phyloP scores from a whole-genome alignment of 1,284 basidiomycete genomes.

The Neonothopanus nambi region DNA sequence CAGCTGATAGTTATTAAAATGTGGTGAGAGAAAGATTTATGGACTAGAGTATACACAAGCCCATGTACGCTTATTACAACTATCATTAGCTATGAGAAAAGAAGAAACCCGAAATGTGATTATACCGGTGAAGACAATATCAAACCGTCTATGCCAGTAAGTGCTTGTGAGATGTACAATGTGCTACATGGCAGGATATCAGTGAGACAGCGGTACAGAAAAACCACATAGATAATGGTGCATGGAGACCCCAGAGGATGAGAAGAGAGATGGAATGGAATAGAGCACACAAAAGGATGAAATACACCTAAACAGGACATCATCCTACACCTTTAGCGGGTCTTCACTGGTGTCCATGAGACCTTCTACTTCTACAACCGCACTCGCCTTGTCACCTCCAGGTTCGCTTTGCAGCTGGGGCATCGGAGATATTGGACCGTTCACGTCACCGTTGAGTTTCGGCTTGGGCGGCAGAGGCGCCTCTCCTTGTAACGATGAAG shows the following conservation, averaged over 20 bases:
- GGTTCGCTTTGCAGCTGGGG: constrained; percentile 57
- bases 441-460: constrained; percentile 11
- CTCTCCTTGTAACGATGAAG: constrained; percentile 38
- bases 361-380: constrained; percentile 67
- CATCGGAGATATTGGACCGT: constrained; percentile 33
- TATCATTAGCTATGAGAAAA: background rate
- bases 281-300: background rate
- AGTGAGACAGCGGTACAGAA: constrained; percentile 20
- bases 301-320: constrained; percentile 12
- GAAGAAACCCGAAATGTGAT: constrained; percentile 1
- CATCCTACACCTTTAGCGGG: constrained; percentile 48
- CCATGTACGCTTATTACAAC: no score
- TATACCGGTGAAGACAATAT: constrained; percentile 19
- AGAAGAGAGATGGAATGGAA: background rate
- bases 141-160: constrained; percentile 24
- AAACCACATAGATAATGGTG: constrained; percentile 9
- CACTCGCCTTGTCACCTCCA: constrained; percentile 58
- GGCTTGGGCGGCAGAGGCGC: constrained; percentile 45
- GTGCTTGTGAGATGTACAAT: constrained; percentile 24
- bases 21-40: background rate
- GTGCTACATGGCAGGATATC: constrained; percentile 29
- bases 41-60: no score
- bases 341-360: constrained; percentile 72
- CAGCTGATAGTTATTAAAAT: constrained; percentile 65
- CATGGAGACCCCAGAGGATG: background rate